phyloP scores from a whole-genome alignment of 768 basidiomycete genomes.

The Strobilomyces confusus region DNA sequence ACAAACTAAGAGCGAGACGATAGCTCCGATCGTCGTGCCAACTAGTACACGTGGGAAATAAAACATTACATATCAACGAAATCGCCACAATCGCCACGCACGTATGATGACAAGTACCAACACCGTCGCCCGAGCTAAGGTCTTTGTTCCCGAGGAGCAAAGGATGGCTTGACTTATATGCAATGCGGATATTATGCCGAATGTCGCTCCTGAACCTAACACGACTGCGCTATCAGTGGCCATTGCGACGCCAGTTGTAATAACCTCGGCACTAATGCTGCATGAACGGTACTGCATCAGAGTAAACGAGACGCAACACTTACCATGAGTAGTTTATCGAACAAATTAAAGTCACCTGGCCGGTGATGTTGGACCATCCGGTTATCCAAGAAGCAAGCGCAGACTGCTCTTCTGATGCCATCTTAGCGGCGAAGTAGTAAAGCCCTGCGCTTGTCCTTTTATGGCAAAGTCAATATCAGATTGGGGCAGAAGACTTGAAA shows the following conservation, averaged over 20 bases:
- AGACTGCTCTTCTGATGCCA: neutral
- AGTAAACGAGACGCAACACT: neutral
- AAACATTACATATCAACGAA: neutral
- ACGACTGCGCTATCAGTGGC: neutral
- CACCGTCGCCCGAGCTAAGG: neutral
- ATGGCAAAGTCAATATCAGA: neutral
- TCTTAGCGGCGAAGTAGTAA: neutral
- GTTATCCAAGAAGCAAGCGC: neutral
- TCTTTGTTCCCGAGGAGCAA: neutral
- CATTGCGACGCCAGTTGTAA: neutral
- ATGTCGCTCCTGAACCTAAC: neutral
- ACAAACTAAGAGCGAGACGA: neutral
- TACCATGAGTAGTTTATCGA: neutral
- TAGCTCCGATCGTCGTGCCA: neutral
- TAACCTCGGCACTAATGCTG: neutral
- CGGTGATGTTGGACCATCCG: neutral
- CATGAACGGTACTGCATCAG: neutral
- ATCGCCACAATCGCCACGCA: neutral
- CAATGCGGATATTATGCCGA: neutral
- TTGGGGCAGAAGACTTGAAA: neutral
- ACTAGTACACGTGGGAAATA: neutral
- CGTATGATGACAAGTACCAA: neutral
- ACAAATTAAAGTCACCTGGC: neutral
- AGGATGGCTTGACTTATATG: neutral
- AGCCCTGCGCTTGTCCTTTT: neutral